These are phyloP conservation scores for Phytopythium delawarense DNA, from an alignment of 352 stramenopile species.

Conservation along the genomic window DNA sequence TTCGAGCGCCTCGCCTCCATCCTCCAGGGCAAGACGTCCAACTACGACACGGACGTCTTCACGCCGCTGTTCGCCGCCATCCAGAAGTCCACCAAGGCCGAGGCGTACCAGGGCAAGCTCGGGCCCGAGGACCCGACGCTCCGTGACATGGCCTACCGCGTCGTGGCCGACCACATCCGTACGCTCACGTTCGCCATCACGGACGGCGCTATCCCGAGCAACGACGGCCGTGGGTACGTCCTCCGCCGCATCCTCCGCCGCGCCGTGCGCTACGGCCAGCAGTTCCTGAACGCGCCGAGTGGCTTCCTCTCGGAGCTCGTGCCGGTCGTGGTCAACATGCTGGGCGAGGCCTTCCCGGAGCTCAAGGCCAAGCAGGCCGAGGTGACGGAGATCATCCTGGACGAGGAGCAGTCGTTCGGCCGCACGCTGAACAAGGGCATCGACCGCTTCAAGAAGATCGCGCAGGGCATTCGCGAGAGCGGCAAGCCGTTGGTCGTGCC, in stretches of 20 bases:
- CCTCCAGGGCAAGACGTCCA: constrained; percentile 91
- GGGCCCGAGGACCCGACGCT: constrained; percentile 57
- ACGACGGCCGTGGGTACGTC: constrained; percentile 95
- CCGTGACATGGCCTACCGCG: constrained; percentile 91
- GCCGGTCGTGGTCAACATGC: constrained; percentile 86
- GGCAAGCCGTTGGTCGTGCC: constrained; percentile 21
- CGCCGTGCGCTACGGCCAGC: constrained; percentile 65
- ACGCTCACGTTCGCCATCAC: constrained; percentile 95
- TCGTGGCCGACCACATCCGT: constrained; percentile 95
- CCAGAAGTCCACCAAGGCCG: constrained; percentile 71
- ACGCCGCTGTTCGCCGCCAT: constrained; percentile 91
- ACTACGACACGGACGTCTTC: constrained; percentile 98
- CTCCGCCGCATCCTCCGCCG: constrained; percentile 92
- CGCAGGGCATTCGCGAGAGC: constrained; percentile 43
- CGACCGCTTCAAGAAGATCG: constrained; percentile 51
- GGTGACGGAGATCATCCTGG: constrained; percentile 84
- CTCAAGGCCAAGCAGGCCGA: constrained; percentile 82
- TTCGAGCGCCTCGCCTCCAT: constrained; percentile 95
- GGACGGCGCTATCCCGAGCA: constrained; percentile 95
- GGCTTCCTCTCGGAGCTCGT: constrained; percentile 96
- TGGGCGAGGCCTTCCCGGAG: constrained; percentile 44
- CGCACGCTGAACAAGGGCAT: constrained; percentile 62
- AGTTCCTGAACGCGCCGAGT: constrained; percentile 87
- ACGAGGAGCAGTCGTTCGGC: constrained; percentile 68
- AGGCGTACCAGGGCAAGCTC: constrained; percentile 57